phyloP scores from a whole-genome alignment of 495 filamentous ascomycete genomes.

The Parathielavia hyrcaniae region DNA sequence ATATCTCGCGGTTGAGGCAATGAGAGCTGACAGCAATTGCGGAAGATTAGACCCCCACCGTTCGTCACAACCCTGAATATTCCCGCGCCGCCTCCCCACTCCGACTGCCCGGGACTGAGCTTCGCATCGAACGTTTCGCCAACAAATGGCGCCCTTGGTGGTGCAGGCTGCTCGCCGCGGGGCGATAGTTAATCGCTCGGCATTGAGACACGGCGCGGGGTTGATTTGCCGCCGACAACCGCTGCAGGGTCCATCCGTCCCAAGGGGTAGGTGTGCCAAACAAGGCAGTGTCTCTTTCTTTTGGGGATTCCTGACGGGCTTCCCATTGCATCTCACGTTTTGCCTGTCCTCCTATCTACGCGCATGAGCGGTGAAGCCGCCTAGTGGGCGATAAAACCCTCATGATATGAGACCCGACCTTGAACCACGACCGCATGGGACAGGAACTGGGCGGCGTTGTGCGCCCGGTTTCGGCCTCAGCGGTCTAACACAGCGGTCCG shows the following conservation, averaged over 20 bases:
- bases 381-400: too few relatives aligned
- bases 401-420: too few relatives aligned
- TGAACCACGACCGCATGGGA: too few relatives aligned
- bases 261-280: conserved; percentile 11
- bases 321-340: neutral
- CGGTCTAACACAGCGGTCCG: conserved; percentile 12
- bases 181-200: conserved; percentile 17
- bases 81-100: neutral
- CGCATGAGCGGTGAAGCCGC: neutral
- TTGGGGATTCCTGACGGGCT: too few relatives aligned
- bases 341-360: neutral
- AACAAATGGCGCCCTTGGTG: conserved; percentile 18
- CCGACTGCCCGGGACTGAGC: neutral
- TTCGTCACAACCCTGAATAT: neutral
- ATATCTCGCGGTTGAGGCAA: neutral
- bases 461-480: conserved; percentile 20
- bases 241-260: conserved; percentile 6
- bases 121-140: neutral
- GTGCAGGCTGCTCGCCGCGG: conserved; percentile 17
- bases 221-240: neutral
- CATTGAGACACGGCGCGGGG: conserved; percentile 10
- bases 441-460: neutral
- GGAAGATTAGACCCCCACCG: neutral
- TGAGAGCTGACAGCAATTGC: neutral
- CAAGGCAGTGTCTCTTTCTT: neutral